These are phyloP conservation scores for Boletus huronensis DNA, from an alignment of 768 basidiomycete species.

Conservation along the genomic window DNA sequence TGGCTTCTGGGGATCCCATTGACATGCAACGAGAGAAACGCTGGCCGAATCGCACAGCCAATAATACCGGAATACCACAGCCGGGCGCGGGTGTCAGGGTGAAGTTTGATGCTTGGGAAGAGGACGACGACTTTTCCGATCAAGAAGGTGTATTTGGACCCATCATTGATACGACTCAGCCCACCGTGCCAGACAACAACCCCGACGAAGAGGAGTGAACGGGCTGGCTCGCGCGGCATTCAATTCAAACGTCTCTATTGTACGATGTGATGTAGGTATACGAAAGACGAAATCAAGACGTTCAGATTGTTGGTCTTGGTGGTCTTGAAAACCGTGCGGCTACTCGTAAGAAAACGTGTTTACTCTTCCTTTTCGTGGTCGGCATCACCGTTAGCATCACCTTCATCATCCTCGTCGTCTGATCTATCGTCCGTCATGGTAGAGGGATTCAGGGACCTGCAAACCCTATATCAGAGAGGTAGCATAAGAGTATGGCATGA, in stretches of 20 bases:
- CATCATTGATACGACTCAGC: constrained; percentile 14
- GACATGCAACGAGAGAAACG: constrained; percentile 75
- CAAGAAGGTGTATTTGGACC: constrained; percentile 38
- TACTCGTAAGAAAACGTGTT: constrained; percentile 1
- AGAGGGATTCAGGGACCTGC: constrained; percentile 50
- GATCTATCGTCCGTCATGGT: constrained; percentile 71
- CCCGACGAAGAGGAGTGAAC: constrained; percentile 3
- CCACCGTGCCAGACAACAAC: constrained; percentile 1
- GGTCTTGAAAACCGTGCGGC: background rate
- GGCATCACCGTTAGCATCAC: constrained; percentile 29
- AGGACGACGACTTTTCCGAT: constrained; percentile 48
- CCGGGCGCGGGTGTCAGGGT: constrained; percentile 43
- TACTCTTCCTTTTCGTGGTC: constrained; percentile 32
- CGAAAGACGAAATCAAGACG: background rate
- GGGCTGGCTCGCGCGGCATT: background rate
- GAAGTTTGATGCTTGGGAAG: constrained; percentile 56
- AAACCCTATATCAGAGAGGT: constrained; percentile 6
- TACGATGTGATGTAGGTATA: constrained; percentile 8
- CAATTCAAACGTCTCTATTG: constrained; percentile 1
- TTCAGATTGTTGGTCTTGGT: background rate
- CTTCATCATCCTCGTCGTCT: constrained; percentile 69
- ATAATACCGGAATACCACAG: constrained; percentile 20
- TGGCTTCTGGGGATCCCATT: constrained; percentile 71
- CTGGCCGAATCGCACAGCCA: constrained; percentile 63
- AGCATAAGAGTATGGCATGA: constrained; percentile 1